Percentiles rank a stretch among this genome's conserved stretches.
These are phyloP conservation scores for Elsinoe fawcettii DNA, from an alignment of 2,329 filamentous ascomycete genomes.

Conservation along the genomic window DNA sequence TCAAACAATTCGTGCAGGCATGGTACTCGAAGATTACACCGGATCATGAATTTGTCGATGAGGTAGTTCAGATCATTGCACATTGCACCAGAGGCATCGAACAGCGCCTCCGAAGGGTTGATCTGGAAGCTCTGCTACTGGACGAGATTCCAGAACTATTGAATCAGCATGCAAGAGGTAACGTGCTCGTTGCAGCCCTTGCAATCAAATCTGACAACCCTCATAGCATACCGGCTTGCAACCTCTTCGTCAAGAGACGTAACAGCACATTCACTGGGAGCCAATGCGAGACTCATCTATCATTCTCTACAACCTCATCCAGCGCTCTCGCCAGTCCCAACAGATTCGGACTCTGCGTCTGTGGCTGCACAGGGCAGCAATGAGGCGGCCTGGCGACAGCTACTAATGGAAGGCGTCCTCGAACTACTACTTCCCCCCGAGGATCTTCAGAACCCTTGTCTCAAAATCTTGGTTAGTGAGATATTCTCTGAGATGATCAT, in stretches of 20 bases:
- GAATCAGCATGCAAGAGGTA: constrained; percentile 73
- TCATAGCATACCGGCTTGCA: constrained; percentile 65
- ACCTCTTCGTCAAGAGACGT: constrained; percentile 42
- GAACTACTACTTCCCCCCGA: constrained; percentile 83
- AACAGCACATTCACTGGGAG: constrained; percentile 51
- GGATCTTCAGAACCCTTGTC: constrained; percentile 78
- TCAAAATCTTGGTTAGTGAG: constrained; percentile 75
- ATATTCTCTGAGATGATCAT: constrained; percentile 86
- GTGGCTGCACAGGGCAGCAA: constrained; percentile 55
- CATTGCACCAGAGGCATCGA: constrained; percentile 85
- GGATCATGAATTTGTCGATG: constrained; percentile 78
- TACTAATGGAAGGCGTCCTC: constrained; percentile 75
- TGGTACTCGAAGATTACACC: constrained; percentile 94
- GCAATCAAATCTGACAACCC: background rate
- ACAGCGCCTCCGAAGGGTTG: constrained; percentile 72
- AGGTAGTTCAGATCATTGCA: constrained; percentile 83
- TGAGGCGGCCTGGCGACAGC: constrained; percentile 75
- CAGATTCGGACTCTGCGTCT: constrained; percentile 38
- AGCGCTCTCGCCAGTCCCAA: constrained; percentile 68
- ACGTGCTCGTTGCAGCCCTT: constrained; percentile 16
- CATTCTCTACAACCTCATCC: constrained; percentile 77
- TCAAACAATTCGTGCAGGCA: constrained; percentile 80
- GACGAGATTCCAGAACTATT: constrained; percentile 82
- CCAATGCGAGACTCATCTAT: constrained; percentile 63
- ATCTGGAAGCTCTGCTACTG: constrained; percentile 72